Evolutionary conservation across 1,139 yeast genomes (phyloP).

Genomic region (Blastobotrys serpentis): DNA sequence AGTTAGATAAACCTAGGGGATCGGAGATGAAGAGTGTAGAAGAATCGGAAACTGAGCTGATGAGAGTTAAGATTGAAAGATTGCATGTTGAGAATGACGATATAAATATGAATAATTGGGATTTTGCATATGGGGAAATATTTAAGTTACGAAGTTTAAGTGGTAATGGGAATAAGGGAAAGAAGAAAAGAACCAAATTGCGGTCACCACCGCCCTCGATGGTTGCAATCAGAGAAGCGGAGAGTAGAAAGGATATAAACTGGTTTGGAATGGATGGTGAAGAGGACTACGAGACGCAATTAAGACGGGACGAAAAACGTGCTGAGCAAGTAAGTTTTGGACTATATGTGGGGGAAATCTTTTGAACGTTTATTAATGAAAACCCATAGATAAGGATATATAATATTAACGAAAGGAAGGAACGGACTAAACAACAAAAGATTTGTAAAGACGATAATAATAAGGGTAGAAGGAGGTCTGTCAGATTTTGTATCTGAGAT

Average conservation of each 20-base stretch:
- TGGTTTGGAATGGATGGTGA: not conserved
- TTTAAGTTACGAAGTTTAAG: not conserved
- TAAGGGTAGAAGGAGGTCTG: not conserved
- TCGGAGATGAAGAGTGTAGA: not conserved
- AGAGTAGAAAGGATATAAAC: not conserved
- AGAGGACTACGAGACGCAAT: slow-evolving; percentile 10
- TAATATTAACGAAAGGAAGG: slow-evolving; percentile 19
- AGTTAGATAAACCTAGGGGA: not conserved
- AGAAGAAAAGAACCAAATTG: not conserved
- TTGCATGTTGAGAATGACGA: slow-evolving; percentile 1
- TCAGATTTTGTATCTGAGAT: not conserved
- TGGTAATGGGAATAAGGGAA: not conserved
- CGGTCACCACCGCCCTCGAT: slow-evolving; percentile 15
- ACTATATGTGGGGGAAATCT: slow-evolving; percentile 12
- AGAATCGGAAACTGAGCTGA: not conserved
- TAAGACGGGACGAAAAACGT: slow-evolving; percentile 14
- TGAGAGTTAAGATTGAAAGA: slow-evolving; percentile 5
- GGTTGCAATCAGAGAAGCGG: slow-evolving; percentile 4
- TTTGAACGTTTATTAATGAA: slow-evolving; percentile 10
- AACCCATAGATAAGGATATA: slow-evolving; percentile 17
- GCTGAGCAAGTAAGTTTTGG: slow-evolving; percentile 17
- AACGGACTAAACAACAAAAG: slow-evolving; percentile 18
- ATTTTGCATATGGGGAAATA: not conserved
- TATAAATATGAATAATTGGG: not conserved
- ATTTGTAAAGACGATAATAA: slow-evolving; percentile 11